Percentiles rank a stretch among this genome's conserved stretches.
Conservation (phyloP, 2,329 filamentous ascomycete species). For the Phialophora macrospora region DNA sequence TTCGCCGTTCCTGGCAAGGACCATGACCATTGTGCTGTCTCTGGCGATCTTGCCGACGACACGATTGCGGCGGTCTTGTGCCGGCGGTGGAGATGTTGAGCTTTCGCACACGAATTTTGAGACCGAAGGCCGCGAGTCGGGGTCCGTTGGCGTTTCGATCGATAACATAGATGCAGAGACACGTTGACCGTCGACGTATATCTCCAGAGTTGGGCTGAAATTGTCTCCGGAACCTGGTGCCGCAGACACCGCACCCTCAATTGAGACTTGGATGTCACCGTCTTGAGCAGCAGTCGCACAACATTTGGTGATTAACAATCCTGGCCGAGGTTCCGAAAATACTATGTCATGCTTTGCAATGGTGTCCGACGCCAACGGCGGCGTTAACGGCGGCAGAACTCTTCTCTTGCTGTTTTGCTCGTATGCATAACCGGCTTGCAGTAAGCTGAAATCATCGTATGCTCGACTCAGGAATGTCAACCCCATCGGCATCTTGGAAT, state of each 20-base stretch:
- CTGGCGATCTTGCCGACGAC: conserved; percentile 28
- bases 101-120: conserved; percentile 14
- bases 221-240: neutral
- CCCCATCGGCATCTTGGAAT: conserved; percentile 40
- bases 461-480: conserved; percentile 40
- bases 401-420: conserved; percentile 32
- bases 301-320: conserved; percentile 5
- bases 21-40: conserved; percentile 30
- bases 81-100: conserved; percentile 11
- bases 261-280: neutral
- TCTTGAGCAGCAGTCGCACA: neutral
- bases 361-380: conserved; percentile 16
- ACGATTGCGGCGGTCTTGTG: conserved; percentile 21
- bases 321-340: neutral
- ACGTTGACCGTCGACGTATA: conserved; percentile 23
- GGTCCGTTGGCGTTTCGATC: neutral
- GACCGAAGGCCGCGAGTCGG: neutral
- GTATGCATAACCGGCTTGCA: conserved; percentile 39
- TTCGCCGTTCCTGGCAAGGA: conserved; percentile 17
- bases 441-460: conserved; percentile 40
- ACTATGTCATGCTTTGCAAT: neutral
- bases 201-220: conserved; percentile 17
- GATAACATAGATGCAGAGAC: conserved; percentile 6
- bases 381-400: conserved; percentile 23
- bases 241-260: neutral